Evolutionary conservation across 371 early-diverging fungal species (phyloP).

Genomic region (Mucor racemosus): DNA sequence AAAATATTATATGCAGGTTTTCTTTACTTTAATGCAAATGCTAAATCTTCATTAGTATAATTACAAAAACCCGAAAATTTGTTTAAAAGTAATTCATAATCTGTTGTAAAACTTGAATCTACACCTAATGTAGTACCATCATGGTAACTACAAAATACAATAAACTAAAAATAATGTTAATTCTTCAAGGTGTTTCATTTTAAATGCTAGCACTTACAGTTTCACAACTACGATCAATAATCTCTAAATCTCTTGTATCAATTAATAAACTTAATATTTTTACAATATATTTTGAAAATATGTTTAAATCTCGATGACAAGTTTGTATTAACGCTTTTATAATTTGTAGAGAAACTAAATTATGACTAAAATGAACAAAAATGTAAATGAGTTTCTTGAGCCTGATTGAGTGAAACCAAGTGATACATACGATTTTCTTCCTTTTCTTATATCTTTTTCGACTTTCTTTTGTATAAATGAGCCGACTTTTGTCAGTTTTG

Average conservation of each 20-base stretch:
- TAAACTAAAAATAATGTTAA: slow-evolving; percentile 53
- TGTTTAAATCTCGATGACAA: slow-evolving; percentile 76
- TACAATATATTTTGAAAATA: slow-evolving; percentile 77
- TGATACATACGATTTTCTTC: slow-evolving; percentile 58
- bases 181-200: neutral
- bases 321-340: slow-evolving; percentile 72
- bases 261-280: slow-evolving; percentile 55
- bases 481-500: slow-evolving; percentile 91
- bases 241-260: slow-evolving; percentile 58
- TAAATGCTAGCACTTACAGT: slow-evolving; percentile 43
- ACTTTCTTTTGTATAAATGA: slow-evolving; percentile 77
- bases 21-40: slow-evolving; percentile 29
- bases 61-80: slow-evolving; percentile 64
- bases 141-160: slow-evolving; percentile 67
- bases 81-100: slow-evolving; percentile 55
- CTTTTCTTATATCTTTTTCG: slow-evolving; percentile 66
- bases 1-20: neutral
- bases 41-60: slow-evolving; percentile 45
- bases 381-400: neutral
- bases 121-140: slow-evolving; percentile 70
- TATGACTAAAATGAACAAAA: slow-evolving; percentile 32
- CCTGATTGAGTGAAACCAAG: neutral
- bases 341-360: slow-evolving; percentile 64
- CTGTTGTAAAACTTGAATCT: slow-evolving; percentile 64
- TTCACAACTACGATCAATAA: slow-evolving; percentile 57